Evolutionary conservation across 139 green algal species (phyloP).

Genomic region (Micromonas commoda): DNA sequence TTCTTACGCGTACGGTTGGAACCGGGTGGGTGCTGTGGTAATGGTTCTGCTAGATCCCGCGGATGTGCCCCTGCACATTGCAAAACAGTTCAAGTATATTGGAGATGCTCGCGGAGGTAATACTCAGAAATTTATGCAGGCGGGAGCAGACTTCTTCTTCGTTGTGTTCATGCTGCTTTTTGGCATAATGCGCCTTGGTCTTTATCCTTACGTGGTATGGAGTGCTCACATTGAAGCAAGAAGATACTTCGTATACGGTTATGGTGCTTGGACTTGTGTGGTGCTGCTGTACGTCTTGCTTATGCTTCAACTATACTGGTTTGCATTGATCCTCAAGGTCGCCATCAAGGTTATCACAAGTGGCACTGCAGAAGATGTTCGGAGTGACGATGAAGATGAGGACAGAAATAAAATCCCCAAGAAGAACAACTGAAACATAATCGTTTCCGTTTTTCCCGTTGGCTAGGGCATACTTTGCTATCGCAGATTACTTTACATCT

Average conservation of each 20-base stretch:
- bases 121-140: background rate
- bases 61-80: conserved; percentile 26
- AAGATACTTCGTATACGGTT: conserved; percentile 8
- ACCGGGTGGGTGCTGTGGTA: conserved; percentile 20
- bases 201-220: conserved; percentile 19
- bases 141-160: conserved; percentile 10
- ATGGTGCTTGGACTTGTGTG: conserved; percentile 1
- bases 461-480: no score
- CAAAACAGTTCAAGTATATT: conserved; percentile 29
- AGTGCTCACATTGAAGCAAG: background rate
- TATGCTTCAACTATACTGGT: conserved; percentile 10
- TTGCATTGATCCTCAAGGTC: conserved; percentile 13
- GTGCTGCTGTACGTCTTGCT: conserved; percentile 9
- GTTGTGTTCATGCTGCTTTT: conserved; percentile 10
- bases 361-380: conserved; percentile 7
- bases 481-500: no score
- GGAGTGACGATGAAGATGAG: conserved; percentile 8
- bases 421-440: no score
- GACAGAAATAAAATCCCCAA: no score
- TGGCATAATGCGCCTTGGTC: background rate
- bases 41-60: conserved; percentile 23
- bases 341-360: background rate
- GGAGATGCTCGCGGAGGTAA: background rate
- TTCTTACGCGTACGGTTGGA: conserved; percentile 16
- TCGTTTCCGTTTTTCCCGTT: no score